A percentile compares a stretch with the other conserved stretches of the same genome.
phyloP scores from a whole-genome alignment of 768 basidiomycete species.

The Hydnomerulius pinastri region DNA sequence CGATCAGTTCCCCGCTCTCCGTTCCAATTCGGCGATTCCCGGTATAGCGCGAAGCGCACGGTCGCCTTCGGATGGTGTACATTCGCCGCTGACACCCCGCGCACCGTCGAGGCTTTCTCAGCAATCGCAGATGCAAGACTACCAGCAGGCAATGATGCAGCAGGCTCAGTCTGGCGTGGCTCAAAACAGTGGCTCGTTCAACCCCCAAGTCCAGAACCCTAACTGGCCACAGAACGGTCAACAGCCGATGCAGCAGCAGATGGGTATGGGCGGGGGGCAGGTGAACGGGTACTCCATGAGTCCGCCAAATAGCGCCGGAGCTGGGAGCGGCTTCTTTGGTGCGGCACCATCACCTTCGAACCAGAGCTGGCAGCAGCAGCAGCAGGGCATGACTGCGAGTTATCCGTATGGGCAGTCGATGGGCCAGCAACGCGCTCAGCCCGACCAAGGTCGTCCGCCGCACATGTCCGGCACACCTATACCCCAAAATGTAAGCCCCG shows the following conservation, averaged over 20 bases:
- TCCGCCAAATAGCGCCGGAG: constrained; percentile 39
- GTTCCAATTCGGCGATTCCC: constrained; percentile 63
- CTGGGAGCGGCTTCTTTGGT: constrained; percentile 25
- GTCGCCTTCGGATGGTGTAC: constrained; percentile 68
- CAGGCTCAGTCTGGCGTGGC: constrained; percentile 35
- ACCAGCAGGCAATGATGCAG: constrained; percentile 39
- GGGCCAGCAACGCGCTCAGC: constrained; percentile 17
- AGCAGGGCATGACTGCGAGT: constrained; percentile 27
- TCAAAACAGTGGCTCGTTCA: constrained; percentile 25
- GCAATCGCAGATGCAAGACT: constrained; percentile 51
- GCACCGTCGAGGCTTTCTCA: constrained; percentile 36
- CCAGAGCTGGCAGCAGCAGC: constrained; percentile 29
- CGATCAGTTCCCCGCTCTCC: constrained; percentile 49
- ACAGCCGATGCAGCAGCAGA: constrained; percentile 46
- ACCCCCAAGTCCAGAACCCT: constrained; percentile 41
- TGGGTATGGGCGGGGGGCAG: constrained; percentile 37
- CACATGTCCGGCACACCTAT: constrained; percentile 55
- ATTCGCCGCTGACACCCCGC: constrained; percentile 45
- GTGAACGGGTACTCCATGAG: constrained; percentile 36
- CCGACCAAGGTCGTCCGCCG: constrained; percentile 40
- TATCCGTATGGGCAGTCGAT: constrained; percentile 32
- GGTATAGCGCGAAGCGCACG: constrained; percentile 76
- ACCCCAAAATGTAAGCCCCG: constrained; percentile 45
- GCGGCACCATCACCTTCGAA: constrained; percentile 27
- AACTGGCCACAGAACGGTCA: constrained; percentile 58